These are phyloP conservation scores for Cokeromyces recurvatus DNA, from an alignment of 371 early-diverging fungal species.

Conservation along the genomic window DNA sequence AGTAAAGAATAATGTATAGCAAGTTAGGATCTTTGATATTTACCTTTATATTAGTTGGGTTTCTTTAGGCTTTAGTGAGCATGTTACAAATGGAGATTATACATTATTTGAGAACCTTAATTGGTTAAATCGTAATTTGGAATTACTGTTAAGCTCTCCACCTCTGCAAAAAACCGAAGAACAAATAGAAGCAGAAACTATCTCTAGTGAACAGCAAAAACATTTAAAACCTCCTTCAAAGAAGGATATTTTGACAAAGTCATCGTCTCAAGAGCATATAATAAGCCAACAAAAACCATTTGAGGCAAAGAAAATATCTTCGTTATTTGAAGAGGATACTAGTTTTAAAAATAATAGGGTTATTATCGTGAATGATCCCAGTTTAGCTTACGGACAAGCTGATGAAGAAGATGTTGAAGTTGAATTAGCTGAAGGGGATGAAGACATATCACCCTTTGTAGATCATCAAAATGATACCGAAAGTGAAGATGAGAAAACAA, in stretches of 20 bases:
- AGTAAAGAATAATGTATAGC: background rate
- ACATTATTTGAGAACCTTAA: constrained; percentile 57
- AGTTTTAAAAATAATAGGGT: constrained; percentile 19
- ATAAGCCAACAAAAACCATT: background rate
- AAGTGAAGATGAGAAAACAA: background rate
- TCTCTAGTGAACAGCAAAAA: constrained; percentile 13
- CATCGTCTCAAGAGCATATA: no score
- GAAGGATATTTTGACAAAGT: no score
- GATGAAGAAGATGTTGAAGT: constrained; percentile 8
- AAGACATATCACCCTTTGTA: constrained; percentile 3
- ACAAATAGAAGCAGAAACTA: constrained; percentile 4
- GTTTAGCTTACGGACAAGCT: constrained; percentile 10
- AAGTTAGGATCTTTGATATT: no score
- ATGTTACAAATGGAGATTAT: constrained; percentile 25
- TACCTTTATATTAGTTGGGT: no score
- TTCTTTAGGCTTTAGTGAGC: constrained; percentile 46
- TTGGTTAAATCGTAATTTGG: constrained; percentile 61
- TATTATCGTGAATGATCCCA: constrained; percentile 34
- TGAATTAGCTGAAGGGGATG: constrained; percentile 5
- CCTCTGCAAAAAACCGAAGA: constrained; percentile 14
- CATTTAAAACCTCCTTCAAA: constrained; percentile 6
- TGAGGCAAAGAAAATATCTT: constrained; percentile 8
- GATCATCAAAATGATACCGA: no score
- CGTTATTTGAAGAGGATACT: constrained; percentile 19
- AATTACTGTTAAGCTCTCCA: constrained; percentile 16